Evolutionary conservation across 2,329 filamentous ascomycete species (phyloP).

Genomic region (Epichloe glyceriae): DNA sequence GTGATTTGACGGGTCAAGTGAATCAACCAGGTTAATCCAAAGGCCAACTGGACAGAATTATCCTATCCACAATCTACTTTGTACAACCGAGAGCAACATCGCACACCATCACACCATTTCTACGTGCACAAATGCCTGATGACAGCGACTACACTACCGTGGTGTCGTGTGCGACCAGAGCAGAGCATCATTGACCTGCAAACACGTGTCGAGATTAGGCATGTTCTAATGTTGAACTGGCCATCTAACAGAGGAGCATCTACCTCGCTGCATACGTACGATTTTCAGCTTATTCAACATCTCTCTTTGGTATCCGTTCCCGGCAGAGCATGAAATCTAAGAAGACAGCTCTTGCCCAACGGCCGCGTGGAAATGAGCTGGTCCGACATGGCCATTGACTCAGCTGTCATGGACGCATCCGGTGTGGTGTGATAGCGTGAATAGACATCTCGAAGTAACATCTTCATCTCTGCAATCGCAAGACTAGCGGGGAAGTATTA

Average conservation of each 20-base stretch:
- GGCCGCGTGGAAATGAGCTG: constrained; percentile 56
- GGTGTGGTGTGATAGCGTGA: constrained; percentile 41
- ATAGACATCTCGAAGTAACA: constrained; percentile 49
- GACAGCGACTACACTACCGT: neutral
- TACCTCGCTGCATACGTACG: neutral
- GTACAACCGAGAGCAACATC: neutral
- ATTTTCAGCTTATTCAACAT: neutral
- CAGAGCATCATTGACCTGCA: neutral
- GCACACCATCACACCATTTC: neutral
- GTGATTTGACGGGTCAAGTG: neutral
- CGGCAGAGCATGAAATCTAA: constrained; percentile 32
- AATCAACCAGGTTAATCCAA: no score
- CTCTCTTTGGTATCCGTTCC: neutral
- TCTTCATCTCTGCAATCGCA: constrained; percentile 56
- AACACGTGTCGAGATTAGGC: neutral
- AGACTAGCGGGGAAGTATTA: constrained; percentile 22
- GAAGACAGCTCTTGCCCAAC: constrained; percentile 42
- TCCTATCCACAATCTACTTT: no score
- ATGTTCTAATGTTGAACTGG: no score
- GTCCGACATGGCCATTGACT: constrained; percentile 51
- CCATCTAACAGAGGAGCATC: neutral
- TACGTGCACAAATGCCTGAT: neutral
- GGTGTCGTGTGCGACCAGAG: neutral
- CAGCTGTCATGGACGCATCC: constrained; percentile 38
- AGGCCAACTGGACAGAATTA: no score